Evolutionary conservation across 2,329 filamentous ascomycete genomes (phyloP).

Genomic region (Nemania sp.): DNA sequence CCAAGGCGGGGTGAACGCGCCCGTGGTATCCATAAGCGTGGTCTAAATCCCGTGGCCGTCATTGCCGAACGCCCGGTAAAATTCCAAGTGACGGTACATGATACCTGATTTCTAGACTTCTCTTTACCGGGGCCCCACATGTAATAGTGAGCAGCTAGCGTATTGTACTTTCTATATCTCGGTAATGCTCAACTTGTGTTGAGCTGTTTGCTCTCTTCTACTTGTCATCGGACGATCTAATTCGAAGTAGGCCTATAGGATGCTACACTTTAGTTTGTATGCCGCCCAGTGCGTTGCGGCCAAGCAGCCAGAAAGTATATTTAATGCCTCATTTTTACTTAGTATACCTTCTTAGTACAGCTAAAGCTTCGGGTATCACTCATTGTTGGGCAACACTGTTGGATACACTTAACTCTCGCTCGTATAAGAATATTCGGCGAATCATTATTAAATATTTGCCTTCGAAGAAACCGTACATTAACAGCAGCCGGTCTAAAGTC

Average conservation of each 20-base stretch:
- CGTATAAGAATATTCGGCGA: no score
- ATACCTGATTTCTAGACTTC: not conserved
- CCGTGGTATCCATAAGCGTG: constrained; percentile 12
- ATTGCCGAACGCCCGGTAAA: constrained; percentile 26
- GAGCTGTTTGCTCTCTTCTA: not conserved
- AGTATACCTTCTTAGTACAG: not conserved
- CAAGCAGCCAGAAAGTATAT: not conserved
- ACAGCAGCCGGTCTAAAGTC: no score
- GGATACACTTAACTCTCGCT: no score
- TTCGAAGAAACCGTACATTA: no score
- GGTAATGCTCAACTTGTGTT: not conserved
- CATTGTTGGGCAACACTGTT: no score
- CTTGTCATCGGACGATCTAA: not conserved
- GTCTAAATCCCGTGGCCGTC: constrained; percentile 14
- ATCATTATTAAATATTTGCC: no score
- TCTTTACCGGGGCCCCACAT: not conserved
- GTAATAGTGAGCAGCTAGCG: not conserved
- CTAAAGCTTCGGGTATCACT: no score
- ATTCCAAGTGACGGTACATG: constrained; percentile 12
- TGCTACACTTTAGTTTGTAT: not conserved
- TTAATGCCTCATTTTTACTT: not conserved
- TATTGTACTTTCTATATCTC: not conserved
- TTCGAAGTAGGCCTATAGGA: not conserved
- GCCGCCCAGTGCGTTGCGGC: not conserved
- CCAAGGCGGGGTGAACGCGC: constrained; percentile 28